Evolutionary conservation across 768 basidiomycete genomes (phyloP).

Genomic region (Pleurotus giganteus): DNA sequence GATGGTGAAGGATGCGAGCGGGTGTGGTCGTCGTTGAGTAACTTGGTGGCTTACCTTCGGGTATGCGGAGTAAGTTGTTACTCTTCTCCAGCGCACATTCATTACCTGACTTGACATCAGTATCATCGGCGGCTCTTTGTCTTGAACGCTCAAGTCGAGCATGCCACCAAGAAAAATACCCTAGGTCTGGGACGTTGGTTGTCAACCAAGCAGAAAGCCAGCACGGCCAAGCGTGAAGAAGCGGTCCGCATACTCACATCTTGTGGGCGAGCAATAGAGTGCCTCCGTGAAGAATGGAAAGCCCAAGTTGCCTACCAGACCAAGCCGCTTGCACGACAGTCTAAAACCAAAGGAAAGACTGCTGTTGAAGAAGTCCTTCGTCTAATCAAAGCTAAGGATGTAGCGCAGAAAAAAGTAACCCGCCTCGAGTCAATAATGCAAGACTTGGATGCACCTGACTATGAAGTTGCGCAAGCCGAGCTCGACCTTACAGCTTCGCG

Average conservation of each 20-base stretch:
- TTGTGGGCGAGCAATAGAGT: no score
- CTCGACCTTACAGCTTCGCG: neutral
- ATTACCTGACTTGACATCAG: no score
- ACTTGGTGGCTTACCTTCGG: slow-evolving; percentile 7
- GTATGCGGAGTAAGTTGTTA: slow-evolving; percentile 1
- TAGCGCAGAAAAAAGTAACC: neutral
- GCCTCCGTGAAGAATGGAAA: slow-evolving; percentile 4
- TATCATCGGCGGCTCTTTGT: no score
- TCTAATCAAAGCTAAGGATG: neutral
- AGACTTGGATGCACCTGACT: neutral
- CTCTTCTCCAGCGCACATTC: neutral
- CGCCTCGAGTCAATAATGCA: neutral
- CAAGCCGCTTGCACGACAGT: slow-evolving; percentile 1
- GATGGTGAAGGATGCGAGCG: no score
- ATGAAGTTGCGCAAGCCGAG: neutral
- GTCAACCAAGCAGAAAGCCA: no score
- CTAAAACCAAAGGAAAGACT: slow-evolving; percentile 5
- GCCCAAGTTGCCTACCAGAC: slow-evolving; percentile 6
- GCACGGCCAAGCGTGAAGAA: no score
- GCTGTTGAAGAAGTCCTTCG: slow-evolving; percentile 2
- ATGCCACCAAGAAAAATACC: no score
- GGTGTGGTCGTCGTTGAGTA: slow-evolving; percentile 17
- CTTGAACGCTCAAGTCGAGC: no score
- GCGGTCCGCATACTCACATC: no score
- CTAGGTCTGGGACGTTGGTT: no score